Evolutionary conservation across 805 yeast genomes (phyloP), one percentile per base, ranked within the genome.

Genomic region (Lipomyces yamanashiensis): DNA sequence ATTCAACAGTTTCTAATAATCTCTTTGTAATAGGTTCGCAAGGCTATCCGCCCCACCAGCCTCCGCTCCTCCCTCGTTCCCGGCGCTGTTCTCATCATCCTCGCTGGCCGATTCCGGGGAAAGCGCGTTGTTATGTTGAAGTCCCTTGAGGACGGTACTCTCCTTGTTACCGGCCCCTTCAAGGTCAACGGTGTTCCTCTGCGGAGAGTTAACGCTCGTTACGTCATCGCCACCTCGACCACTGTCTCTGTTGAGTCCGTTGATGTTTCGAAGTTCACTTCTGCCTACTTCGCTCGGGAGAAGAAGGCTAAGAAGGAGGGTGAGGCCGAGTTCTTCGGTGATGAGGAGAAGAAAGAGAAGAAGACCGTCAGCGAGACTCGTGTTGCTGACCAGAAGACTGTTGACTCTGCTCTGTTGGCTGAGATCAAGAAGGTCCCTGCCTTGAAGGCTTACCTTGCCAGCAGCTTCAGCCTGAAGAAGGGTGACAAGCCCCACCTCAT

Each of bases 41-140:
- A 92, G 88, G 79, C 92, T 76, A 84, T 85, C 76, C 90, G 92
- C 80, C 96, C 98, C 78, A 95, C 91, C 83, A 89, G 89, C 83
- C 86, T 95, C 82, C 92, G 98, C 83, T 85, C 96, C 77, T 89
- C 97, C 71, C 85, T 93, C 78, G 96, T 89, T 74, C 98, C 98
- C 82, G 99, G 99, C 81, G 89, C 98, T 78, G 98, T 93, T 74
- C 85, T 95, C 80, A 93, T 93, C 82, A 84, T 93, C 81, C 87
- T 93, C 80, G 98, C 98, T 77, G 99, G 99, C 80, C 91, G 97
- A 84, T 93, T 92, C 96, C 90, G 99, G 84, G 99, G 99, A 82
- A 95, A 93, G 90, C 92, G 98, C 85, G 99, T 95, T 76, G 98
- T 93, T 72, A 89, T 89, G 89, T 88, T 93, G 81, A 93, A 93